Evolutionary conservation across 345 rosid genomes (phyloP), one percentile per base, ranked within the genome.

Genomic region (Gossypium australe): DNA sequence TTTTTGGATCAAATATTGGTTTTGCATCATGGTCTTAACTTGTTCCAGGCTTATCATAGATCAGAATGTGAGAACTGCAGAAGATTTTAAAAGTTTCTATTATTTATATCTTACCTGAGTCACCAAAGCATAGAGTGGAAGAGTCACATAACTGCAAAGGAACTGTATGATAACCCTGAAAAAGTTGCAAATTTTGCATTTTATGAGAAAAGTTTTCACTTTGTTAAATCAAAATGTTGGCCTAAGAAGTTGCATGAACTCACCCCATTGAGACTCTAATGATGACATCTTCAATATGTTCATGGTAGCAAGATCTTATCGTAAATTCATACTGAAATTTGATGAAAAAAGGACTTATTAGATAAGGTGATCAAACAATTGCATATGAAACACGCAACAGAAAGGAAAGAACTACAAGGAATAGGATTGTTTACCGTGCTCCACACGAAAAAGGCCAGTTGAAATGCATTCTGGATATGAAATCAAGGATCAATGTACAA

Each of bases 51-150:
- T 53, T 56, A 22, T 58, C 14, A 55, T 18, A 18, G 25, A 56
- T 53, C 45, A 7, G 2, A 25, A 6, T 53, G 22, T 13, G 29
- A 57, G 17, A 49, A 74, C 17, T 20, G 2, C 8, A 9, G 34
- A 58, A 58, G 41, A 1, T 60, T 60, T 27, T 13, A n/a, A 22
- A 45, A 13, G 55, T 24, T 18, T 22, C 25, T 43, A 44, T 45
- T 44, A 72, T 13, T 2, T 58, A 34, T 34, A 34, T 73, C 4
- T 85, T 72, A 93, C 98, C 91, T 91, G 99, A 17, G 97, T 93
- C 64, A 95, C 99, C 25, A 95, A 78, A 51, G 99, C 99, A 78
- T 95, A 93, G n/a, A 95, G 91, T 71, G 99, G 98, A 74, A 95
- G 88, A 44, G 97, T 93, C 78, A 95, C 92, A 65, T 95, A 95